Conservation (phyloP, 1,284 basidiomycete species). For the Trichosporon inkin region DNA sequence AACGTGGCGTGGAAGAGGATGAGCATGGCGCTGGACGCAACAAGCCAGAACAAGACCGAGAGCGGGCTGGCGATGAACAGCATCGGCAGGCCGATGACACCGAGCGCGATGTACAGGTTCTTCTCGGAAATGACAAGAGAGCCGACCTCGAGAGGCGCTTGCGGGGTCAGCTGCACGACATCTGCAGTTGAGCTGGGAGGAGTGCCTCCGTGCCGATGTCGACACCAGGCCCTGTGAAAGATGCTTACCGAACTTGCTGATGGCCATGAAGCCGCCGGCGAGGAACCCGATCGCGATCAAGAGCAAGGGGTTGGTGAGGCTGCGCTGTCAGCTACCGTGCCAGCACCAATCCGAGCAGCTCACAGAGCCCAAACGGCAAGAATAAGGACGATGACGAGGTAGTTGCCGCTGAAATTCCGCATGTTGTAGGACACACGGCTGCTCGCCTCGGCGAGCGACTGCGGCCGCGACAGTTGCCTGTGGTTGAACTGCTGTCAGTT, state of each 20-base stretch:
- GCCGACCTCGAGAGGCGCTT: slow-evolving; percentile 48
- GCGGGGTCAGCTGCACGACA: not conserved
- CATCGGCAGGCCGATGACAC: slow-evolving; percentile 49
- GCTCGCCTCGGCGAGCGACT: slow-evolving; percentile 60
- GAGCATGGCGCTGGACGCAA: slow-evolving; percentile 49
- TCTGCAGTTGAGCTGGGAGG: no score
- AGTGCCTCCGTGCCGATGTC: not conserved
- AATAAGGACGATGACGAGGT: slow-evolving; percentile 68
- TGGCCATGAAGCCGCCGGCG: slow-evolving; percentile 81
- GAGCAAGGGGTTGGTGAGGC: slow-evolving; percentile 70
- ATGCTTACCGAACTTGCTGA: slow-evolving; percentile 80
- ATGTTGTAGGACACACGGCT: slow-evolving; percentile 75
- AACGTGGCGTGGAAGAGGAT: slow-evolving; percentile 56
- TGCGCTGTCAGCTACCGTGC: not conserved
- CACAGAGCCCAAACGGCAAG: slow-evolving; percentile 84
- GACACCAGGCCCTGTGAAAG: not conserved
- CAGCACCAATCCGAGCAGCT: slow-evolving; percentile 47
- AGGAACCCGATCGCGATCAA: slow-evolving; percentile 83
- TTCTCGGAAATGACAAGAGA: slow-evolving; percentile 50
- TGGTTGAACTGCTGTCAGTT: slow-evolving; percentile 63
- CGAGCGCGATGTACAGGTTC: slow-evolving; percentile 62
- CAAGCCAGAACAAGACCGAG: slow-evolving; percentile 51
- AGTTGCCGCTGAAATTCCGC: slow-evolving; percentile 82
- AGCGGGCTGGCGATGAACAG: slow-evolving; percentile 50
- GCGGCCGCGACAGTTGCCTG: slow-evolving; percentile 71